A percentile compares a stretch with the other conserved stretches of the same genome.
Conservation (phyloP, 202 grass and related monocot species). For the Hordeum pubiflorum region DNA sequence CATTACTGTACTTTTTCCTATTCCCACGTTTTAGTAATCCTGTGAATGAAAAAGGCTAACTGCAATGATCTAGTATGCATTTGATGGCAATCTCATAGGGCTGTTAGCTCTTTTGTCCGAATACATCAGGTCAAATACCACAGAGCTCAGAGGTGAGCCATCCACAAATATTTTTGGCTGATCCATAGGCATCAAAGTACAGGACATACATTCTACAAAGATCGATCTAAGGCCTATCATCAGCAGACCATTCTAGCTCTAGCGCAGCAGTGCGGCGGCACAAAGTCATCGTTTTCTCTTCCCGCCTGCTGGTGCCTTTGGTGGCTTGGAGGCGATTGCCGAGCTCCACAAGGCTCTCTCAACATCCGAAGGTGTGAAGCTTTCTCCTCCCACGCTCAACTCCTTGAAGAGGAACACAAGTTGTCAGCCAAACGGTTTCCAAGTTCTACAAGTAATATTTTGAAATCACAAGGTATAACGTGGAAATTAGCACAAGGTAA, state of each 20-base stretch:
- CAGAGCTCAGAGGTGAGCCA: background rate
- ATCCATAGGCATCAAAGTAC: background rate
- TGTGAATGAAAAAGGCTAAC: background rate
- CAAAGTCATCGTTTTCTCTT: conserved; percentile 77
- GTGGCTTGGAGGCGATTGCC: conserved; percentile 36
- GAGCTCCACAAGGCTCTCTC: conserved; percentile 84
- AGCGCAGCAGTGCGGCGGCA: background rate
- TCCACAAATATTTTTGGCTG: background rate
- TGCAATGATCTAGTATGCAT: background rate
- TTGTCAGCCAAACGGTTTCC: conserved; percentile 1
- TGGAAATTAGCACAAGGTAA: background rate
- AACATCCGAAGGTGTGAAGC: conserved; percentile 63
- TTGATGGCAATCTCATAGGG: background rate
- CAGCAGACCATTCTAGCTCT: background rate
- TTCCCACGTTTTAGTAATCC: no score
- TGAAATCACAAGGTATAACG: background rate
- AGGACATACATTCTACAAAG: conserved; percentile 7
- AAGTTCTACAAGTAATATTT: background rate
- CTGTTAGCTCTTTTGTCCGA: background rate
- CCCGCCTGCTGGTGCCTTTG: conserved; percentile 11
- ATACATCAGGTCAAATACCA: background rate
- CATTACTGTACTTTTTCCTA: no score
- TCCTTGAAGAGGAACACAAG: conserved; percentile 46
- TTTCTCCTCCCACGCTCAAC: conserved; percentile 50
- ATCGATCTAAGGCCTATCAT: background rate